Conservation (phyloP, 305 asterid genomes). For the Lippia alba region DNA sequence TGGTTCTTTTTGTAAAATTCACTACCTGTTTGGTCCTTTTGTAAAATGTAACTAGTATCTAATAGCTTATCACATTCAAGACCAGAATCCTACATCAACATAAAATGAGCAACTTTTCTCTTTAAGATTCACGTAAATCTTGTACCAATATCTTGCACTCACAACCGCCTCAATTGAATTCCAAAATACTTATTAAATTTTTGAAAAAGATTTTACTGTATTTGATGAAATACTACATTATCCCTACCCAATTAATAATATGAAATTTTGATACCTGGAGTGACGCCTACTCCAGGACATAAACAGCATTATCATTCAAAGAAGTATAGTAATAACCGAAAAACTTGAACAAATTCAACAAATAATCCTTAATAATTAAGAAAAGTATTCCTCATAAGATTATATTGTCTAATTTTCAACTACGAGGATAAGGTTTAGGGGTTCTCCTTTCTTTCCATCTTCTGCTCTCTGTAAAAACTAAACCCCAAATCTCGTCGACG, state of each 20-base stretch:
- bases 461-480: conserved; percentile 7
- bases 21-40: no score
- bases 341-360: background rate
- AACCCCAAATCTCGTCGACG: conserved; percentile 7
- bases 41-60: no score
- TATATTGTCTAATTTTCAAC: conserved; percentile 2
- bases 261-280: background rate
- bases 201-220: no score
- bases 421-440: conserved; percentile 34
- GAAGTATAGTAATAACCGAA: background rate
- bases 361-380: background rate
- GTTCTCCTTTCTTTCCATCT: background rate
- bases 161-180: no score
- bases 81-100: no score
- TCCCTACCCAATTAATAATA: background rate
- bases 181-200: no score
- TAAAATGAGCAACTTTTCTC: no score
- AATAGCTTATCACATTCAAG: no score
- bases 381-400: background rate
- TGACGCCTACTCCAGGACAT: background rate
- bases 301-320: background rate
- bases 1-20: no score
- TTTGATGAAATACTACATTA: no score
- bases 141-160: no score
- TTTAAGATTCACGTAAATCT: no score